Conservation (phyloP, 169 alveolate genomes). For the Amoebophrya sp. region DNA sequence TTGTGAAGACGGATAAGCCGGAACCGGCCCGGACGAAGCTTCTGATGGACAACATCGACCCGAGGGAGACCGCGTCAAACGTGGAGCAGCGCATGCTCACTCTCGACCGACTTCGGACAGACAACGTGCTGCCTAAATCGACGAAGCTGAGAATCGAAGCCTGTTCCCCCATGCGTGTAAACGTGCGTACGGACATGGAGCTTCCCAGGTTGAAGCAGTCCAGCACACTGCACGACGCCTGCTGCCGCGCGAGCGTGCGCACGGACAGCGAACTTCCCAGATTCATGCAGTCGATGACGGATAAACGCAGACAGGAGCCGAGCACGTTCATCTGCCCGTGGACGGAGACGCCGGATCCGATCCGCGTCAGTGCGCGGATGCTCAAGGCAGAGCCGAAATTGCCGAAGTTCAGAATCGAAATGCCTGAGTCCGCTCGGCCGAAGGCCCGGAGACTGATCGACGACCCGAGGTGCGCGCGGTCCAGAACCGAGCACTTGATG, state of each 20-base stretch:
- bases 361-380: not conserved
- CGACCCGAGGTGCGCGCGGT: not conserved
- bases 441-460: not conserved
- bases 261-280: not conserved
- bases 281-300: not conserved
- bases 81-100: not conserved
- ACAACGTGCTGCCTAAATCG: not conserved
- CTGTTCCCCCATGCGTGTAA: not conserved
- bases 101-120: not conserved
- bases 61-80: constrained; percentile 14
- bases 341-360: not conserved
- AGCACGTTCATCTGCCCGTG: not conserved
- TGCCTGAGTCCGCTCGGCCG: constrained; percentile 24
- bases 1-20: not conserved
- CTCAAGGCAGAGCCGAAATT: not conserved
- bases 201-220: not conserved
- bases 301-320: not conserved
- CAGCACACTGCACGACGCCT: not conserved
- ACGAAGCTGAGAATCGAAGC: not conserved
- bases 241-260: not conserved
- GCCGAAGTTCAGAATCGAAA: not conserved
- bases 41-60: not conserved
- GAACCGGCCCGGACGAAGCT: not conserved
- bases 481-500: not conserved
- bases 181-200: not conserved